Percentiles rank a stretch among this genome's conserved stretches.
phyloP scores from a whole-genome alignment of 78 protist species.

The Dictyostelium citrinum region DNA sequence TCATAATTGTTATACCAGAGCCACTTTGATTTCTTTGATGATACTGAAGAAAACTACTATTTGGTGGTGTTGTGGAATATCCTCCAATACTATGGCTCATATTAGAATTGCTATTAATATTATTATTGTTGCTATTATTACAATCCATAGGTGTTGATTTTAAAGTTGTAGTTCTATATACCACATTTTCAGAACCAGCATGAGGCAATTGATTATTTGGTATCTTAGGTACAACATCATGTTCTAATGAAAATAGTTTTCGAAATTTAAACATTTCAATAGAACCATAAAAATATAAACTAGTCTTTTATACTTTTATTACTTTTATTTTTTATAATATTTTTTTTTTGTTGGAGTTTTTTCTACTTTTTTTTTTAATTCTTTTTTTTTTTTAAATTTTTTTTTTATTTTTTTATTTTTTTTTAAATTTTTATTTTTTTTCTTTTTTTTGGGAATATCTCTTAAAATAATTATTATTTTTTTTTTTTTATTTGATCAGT shows the following conservation, averaged over 20 bases:
- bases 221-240: conserved; percentile 59
- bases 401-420: background rate
- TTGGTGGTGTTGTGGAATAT: background rate
- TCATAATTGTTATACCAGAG: background rate
- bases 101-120: background rate
- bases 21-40: conserved; percentile 1
- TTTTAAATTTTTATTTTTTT: too few relatives aligned
- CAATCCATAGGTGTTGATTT: background rate
- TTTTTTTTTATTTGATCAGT: too few relatives aligned
- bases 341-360: too few relatives aligned
- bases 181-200: background rate
- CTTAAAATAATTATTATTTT: too few relatives aligned
- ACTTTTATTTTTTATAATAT: too few relatives aligned
- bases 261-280: conserved; percentile 59
- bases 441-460: too few relatives aligned
- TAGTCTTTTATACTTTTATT: background rate
- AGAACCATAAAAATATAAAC: background rate
- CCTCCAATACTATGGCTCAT: background rate
- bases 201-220: conserved; percentile 53
- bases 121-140: background rate
- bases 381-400: too few relatives aligned
- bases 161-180: background rate
- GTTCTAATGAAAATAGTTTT: conserved; percentile 48
- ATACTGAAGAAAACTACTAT: background rate
- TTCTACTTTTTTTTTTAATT: too few relatives aligned